Evolutionary conservation across 2,329 filamentous ascomycete species (phyloP), one percentile per base, ranked within the genome.

Genomic region (Sclerotinia subarctica): DNA sequence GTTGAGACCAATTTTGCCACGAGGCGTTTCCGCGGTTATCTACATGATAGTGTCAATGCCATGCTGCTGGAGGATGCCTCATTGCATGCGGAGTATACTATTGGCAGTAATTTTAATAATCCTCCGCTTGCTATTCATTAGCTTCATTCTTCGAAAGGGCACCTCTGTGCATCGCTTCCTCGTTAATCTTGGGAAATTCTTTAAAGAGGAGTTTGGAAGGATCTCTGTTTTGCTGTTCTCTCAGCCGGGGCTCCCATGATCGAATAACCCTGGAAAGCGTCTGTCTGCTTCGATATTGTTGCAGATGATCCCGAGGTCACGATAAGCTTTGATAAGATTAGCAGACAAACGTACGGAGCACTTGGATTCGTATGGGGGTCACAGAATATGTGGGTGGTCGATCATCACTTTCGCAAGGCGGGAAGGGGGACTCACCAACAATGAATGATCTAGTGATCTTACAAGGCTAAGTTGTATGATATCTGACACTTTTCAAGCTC

Each of bases 1-100:
- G 38, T 53, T 46, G 56, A 67, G 47, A 62, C 46, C 46, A 63
- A 38, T 57, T 67, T 70, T 70, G 69, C 73, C 72, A 74, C 72
- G 72, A 72, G 72, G 70, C 51, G 59, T 65, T 64, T 68, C 52
- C 70, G 70, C 72, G 70, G 73, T 62, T 72, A 58, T 70, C 68
- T 66, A 70, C 72, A 71, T 67, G 57, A 59, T 57, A 67, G 32
- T 52, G 49, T 42, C 58, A 68, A 52, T 65, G 52, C 59, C 66
- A 68, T 68, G 66, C 42, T 57, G 46, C 42, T 65, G 52, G 63
- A 42, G 42, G 42, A 49, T 64, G 59, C 60, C n/a, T 65, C 65
- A 44, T 63, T 62, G 65, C 35, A 67, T 62, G 42, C 56, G 35
- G 21, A 67, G 56, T 62, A 53, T 53, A 62, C 53, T 47, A 67